Evolutionary conservation across 2,329 filamentous ascomycete genomes (phyloP).

Genomic region (Aspergillus niger): DNA sequence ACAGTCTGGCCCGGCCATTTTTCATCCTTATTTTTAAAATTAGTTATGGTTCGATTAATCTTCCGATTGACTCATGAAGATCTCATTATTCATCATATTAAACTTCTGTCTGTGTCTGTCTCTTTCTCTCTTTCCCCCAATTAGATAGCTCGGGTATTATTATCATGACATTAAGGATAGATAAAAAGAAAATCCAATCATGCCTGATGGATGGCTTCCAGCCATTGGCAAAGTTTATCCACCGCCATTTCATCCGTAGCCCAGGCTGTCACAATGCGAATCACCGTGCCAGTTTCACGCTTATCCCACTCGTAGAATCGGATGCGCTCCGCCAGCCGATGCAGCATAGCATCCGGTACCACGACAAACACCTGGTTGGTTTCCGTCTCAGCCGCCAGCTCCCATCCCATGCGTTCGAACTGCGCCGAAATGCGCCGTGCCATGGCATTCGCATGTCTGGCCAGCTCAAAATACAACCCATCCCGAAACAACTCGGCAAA

Average conservation of each 20-base stretch:
- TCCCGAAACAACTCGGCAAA: conserved; percentile 54
- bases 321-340: conserved; percentile 47
- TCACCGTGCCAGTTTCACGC: conserved; percentile 41
- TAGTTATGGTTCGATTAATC: not conserved
- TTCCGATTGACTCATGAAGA: not conserved
- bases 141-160: not conserved
- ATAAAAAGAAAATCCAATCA: not conserved
- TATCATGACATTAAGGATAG: not conserved
- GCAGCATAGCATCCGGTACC: conserved; percentile 44
- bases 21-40: not conserved
- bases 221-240: conserved; percentile 32
- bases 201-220: not conserved
- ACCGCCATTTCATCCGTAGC: conserved; percentile 50
- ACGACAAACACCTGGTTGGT: conserved; percentile 57
- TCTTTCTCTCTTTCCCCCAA: too few relatives aligned
- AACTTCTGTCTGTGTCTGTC: not conserved
- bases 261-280: conserved; percentile 55
- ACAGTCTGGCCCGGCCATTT: not conserved
- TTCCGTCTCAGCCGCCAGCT: conserved; percentile 49
- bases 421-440: conserved; percentile 48
- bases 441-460: conserved; percentile 48
- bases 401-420: conserved; percentile 48
- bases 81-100: not conserved
- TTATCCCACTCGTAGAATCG: conserved; percentile 54
- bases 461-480: conserved; percentile 52